These are phyloP conservation scores for Xylaria sp. DNA, from an alignment of 2,329 filamentous ascomycete species.

Conservation along the genomic window DNA sequence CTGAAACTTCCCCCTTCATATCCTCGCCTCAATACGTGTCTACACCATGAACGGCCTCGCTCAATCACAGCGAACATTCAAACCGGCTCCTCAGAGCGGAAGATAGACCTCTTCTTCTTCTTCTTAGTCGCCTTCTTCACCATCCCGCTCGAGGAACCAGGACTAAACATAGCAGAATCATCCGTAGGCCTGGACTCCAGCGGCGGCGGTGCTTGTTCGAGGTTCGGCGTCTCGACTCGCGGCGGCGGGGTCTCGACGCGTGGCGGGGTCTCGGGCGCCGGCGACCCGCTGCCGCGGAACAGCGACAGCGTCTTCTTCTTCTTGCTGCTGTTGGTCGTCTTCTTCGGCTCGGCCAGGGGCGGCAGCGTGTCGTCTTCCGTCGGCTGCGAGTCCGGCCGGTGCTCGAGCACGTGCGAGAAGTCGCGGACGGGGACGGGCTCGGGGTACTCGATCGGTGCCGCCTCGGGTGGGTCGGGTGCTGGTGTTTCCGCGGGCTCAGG, in stretches of 20 bases:
- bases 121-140: conserved; percentile 12
- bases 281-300: conserved; percentile 3
- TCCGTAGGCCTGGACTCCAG: not conserved
- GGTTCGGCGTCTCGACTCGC: not conserved
- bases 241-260: not conserved
- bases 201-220: not conserved
- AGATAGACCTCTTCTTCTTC: conserved; percentile 27
- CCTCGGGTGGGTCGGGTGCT: not conserved
- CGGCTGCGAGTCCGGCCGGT: not conserved
- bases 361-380: not conserved
- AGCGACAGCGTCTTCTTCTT: conserved; percentile 23
- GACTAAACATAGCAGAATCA: conserved; percentile 2
- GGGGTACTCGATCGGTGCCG: not conserved
- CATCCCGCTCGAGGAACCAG: not conserved
- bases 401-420: conserved; percentile 7
- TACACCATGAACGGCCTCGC: not conserved
- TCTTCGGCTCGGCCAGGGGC: not conserved
- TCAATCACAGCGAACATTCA: not conserved
- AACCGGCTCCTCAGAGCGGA: not conserved
- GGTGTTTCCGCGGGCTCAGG: not conserved
- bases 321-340: not conserved
- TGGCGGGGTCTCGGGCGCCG: not conserved
- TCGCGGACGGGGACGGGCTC: not conserved
- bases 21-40: not conserved
- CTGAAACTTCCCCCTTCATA: not conserved